phyloP scores from a whole-genome alignment of 1,284 basidiomycete genomes.

The Phylloboletellus chloephorus region DNA sequence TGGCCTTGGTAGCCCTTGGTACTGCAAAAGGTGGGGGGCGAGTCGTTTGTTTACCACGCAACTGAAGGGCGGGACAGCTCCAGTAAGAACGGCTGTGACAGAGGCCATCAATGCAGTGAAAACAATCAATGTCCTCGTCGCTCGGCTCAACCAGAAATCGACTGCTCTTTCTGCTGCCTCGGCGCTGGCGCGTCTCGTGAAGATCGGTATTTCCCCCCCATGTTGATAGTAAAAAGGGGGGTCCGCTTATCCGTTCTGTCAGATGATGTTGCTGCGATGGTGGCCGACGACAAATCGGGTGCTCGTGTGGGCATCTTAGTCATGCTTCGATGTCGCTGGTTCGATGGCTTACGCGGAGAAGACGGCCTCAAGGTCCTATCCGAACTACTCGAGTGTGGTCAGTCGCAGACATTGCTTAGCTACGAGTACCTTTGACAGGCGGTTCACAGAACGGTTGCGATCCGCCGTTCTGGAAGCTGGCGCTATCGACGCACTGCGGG shows the following conservation, averaged over 20 bases:
- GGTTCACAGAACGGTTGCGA: constrained; percentile 14
- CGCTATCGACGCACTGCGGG: constrained; percentile 10
- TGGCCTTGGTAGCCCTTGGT: constrained; percentile 17
- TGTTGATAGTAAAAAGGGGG: not conserved
- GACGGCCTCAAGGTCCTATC: constrained; percentile 23
- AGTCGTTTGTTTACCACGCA: not conserved
- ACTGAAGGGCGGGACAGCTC: not conserved
- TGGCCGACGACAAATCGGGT: constrained; percentile 10
- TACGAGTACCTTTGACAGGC: not conserved
- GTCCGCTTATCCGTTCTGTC: not conserved
- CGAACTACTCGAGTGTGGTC: constrained; percentile 21
- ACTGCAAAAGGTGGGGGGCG: constrained; percentile 8
- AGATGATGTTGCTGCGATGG: constrained; percentile 17
- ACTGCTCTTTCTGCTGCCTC: constrained; percentile 20
- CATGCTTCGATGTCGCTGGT: constrained; percentile 27
- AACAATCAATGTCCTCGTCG: constrained; percentile 19
- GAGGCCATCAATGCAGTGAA: constrained; percentile 14
- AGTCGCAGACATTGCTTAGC: not conserved
- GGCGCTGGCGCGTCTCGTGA: constrained; percentile 15
- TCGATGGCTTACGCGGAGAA: constrained; percentile 24
- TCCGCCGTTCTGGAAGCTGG: constrained; percentile 14
- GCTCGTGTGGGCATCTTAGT: constrained; percentile 11
- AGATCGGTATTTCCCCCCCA: constrained; percentile 17
- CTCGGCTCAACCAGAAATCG: constrained; percentile 14
- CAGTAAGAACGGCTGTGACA: constrained; percentile 11